Evolutionary conservation across 768 basidiomycete genomes (phyloP), one percentile per base, ranked within the genome.

Genomic region (Chiua virens): DNA sequence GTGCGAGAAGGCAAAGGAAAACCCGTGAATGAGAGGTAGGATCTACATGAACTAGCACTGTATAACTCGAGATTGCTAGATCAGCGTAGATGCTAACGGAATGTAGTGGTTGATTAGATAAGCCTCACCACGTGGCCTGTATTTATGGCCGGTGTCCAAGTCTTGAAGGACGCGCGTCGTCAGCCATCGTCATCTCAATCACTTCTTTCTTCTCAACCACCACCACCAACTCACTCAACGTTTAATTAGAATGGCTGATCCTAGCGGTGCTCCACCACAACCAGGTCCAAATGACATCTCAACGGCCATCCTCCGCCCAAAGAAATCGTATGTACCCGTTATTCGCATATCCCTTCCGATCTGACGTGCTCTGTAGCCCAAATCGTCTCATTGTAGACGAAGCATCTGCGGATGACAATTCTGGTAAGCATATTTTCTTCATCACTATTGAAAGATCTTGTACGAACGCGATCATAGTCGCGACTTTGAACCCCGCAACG

Each of bases 351-450:
- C 42, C 47, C 27, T 45, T 42, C 27, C 23, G 37, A 60, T 56
- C 47, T 59, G 49, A 62, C 58, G 48, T 45, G n/a, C 57, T 17
- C 50, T 55, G 5, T 62, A 98, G 95, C 21, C 96, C 97, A 28
- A 97, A 98, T 78, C 92, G 96, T 68, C 82, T 99, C 56, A 90
- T 98, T 65, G 95, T 98, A 58, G 96, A 98, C 65, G 97, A 99
- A 67, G 85, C 93, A 32, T 79, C 86, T 15, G 78, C 87, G 32
- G 97, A 99, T 71, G 97, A 99, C 68, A 99, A 98, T 79, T 96
- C 92, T 70, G 90, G 90, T 87, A 63, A 65, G 81, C 56, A 14
- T 49, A 11, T 8, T 14, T 17, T 11, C n/a, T 4, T 23, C n/a
- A n/a, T n/a, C n/a, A n/a, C 39, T 21, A 8, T 28, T 47, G 27